Base-by-base conservation (phyloP, 352 stramenopile species). In the Aphanomyces euteiches region DNA sequence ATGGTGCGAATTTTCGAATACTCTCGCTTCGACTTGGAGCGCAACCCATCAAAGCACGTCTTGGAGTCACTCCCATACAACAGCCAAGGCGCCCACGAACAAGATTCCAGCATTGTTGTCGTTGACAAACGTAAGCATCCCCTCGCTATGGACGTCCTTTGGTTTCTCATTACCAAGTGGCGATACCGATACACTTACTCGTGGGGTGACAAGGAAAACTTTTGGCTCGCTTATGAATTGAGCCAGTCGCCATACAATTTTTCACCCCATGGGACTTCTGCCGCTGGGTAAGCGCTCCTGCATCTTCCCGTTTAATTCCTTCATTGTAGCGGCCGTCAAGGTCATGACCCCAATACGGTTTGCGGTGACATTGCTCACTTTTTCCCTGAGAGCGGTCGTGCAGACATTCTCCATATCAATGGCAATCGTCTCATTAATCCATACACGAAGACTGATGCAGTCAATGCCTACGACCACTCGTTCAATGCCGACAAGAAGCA, bases 91-190 rank as follows among this genome's bases (percentile, higher is more conserved):
- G 75, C 72, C 19, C 79, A 87, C 56, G 79, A 87, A 39, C 79
- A 79, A 75, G 81, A 89, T 59, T 89, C 82, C 48, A 88, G 79
- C 43, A 78, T 90, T 68, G 72, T 90, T 36, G 47, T 81, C 3
- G 60, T 85, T 38, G 70, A 84, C 67, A 87, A 87, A 53, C 63
- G 65, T 6, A 61, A 66, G 43, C 74, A 74, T 3, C 66, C 71
- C 12, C 81, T 80, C 38, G 77, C 77, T 3, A 66, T 87, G 74
- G 74, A 76, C 38, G 69, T 87, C 34, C 73, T 89, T 53, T 71
- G 63, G 58, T 72, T 78, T 12, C 71, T 89, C 21, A 84, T 84
- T 41, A 82, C 77, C 15, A 68, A 68, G 8, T 74, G 72, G 47
- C 73, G 79, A 0, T 87, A 84, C 61, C 40, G 77, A 8, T 70